Evolutionary conservation across 345 rosid genomes (phyloP), one percentile per base, ranked within the genome.

Genomic region (Eucalyptus regnans): DNA sequence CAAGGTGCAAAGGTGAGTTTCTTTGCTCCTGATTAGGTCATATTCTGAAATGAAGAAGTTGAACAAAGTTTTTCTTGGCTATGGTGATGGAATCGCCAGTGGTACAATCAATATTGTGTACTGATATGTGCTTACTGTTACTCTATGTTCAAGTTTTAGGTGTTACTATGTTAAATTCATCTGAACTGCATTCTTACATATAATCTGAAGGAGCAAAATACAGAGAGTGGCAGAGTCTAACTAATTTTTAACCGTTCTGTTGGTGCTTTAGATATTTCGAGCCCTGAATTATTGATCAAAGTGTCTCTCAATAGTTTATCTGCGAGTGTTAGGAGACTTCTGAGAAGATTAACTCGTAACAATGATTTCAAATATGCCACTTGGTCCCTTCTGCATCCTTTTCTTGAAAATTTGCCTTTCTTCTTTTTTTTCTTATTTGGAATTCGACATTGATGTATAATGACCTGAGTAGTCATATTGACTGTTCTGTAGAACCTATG

Each of bases 1-100:
- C 95, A 96, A 98, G 90, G 84, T 97, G 87, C 99, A 96, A 94
- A 97, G 99, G 99, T 98, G 91, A 87, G 97, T 94, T 86, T 81
- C 29, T 68, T 37, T 37, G 48, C 48, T 41, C 48, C 48, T 37
- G 48, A 64, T 80, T 50, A 79, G 27, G 50, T 15, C 68, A 37
- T 56, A 64, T 20, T 91, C 49, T 83, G 43, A 48, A 79, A 33
- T 41, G 56, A 71, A 33, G 71, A 43, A 44, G 23, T 41, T 17
- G 5, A 62, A 43, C 50, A 88, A 44, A 22, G 17, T 25, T 86
- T 86, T 56, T 52, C 37, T 86, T 87, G 56, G 56, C 16, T 20
- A 51, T 86, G 46, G 15, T 31, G 46, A 86, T 51, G 46, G 62
- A 86, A 52, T n/a, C 8, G 29, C 15, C 8, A 44, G 48, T 6